A percentile compares a stretch with the other conserved stretches of the same genome.
Conservation (phyloP, 805 yeast genomes). For the Metschnikowia shivogae region DNA sequence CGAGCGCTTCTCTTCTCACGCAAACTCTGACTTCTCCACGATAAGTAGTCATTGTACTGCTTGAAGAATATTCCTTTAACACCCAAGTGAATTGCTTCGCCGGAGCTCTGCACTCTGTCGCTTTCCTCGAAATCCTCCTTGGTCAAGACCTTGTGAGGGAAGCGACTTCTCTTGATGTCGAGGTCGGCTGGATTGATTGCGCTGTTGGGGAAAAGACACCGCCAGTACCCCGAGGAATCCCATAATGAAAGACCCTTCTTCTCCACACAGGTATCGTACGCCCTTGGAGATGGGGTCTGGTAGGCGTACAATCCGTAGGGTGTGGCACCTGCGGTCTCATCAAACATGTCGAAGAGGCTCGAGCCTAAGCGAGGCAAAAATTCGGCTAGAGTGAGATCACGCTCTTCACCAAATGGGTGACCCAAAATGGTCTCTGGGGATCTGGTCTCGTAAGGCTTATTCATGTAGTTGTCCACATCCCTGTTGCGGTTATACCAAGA, state of each 20-base stretch:
- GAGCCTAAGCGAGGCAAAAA: constrained; percentile 3
- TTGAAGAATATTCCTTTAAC: constrained; percentile 58
- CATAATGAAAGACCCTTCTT: constrained; percentile 71
- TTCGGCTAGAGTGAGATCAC: neutral
- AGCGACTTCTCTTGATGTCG: constrained; percentile 22
- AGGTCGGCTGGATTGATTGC: constrained; percentile 32
- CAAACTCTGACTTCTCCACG: constrained; percentile 58
- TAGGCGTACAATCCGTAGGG: constrained; percentile 49
- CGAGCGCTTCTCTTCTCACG: constrained; percentile 29
- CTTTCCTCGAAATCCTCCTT: constrained; percentile 53
- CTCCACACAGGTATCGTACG: constrained; percentile 60
- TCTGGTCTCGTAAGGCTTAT: constrained; percentile 22
- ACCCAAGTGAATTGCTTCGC: constrained; percentile 36
- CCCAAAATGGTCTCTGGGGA: neutral
- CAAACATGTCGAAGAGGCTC: constrained; percentile 13
- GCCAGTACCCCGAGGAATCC: constrained; percentile 86
- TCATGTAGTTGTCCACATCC: constrained; percentile 16
- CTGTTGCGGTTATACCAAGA: neutral
- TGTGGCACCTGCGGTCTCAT: constrained; percentile 22
- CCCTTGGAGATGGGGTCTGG: constrained; percentile 54
- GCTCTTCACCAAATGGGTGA: neutral
- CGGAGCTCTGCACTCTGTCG: constrained; percentile 2
- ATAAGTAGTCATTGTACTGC: constrained; percentile 59
- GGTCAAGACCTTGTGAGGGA: constrained; percentile 36
- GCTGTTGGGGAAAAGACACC: constrained; percentile 74